Conservation (phyloP, 2,329 filamentous ascomycete genomes). For the Fusarium robinianum region DNA sequence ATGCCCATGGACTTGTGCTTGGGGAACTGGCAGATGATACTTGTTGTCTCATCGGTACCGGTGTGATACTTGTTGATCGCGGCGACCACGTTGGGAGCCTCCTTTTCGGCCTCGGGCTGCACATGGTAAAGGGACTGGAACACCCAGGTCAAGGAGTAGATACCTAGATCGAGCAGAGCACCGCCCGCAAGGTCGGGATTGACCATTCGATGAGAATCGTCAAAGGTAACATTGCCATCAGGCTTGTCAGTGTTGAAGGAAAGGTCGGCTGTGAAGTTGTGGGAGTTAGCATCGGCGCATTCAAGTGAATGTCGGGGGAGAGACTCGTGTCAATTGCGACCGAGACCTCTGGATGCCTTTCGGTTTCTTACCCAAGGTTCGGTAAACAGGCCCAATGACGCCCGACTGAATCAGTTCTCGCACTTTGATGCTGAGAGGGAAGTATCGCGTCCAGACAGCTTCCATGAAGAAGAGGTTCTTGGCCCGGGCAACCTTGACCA, state of each 20-base stretch:
- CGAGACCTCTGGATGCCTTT: no score
- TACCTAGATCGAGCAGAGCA: slow-evolving; percentile 80
- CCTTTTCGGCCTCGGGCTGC: slow-evolving; percentile 68
- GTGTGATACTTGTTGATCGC: slow-evolving; percentile 75
- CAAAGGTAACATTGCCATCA: slow-evolving; percentile 60
- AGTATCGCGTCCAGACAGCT: slow-evolving; percentile 88
- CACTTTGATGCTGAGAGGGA: slow-evolving; percentile 79
- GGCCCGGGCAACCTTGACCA: slow-evolving; percentile 71
- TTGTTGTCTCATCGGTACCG: slow-evolving; percentile 78
- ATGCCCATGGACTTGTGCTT: slow-evolving; percentile 70
- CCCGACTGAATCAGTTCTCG: slow-evolving; percentile 64
- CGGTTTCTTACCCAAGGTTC: slow-evolving; percentile 54
- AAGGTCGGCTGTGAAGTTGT: slow-evolving; percentile 55
- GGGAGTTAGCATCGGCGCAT: slow-evolving; percentile 17
- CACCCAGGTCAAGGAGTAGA: slow-evolving; percentile 89
- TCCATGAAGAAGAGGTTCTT: slow-evolving; percentile 83
- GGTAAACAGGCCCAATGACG: slow-evolving; percentile 63
- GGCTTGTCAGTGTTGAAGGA: slow-evolving; percentile 63
- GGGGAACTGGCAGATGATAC: slow-evolving; percentile 77
- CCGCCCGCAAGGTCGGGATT: slow-evolving; percentile 84
- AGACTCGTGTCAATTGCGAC: no score
- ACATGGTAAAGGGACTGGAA: slow-evolving; percentile 88
- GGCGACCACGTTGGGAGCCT: slow-evolving; percentile 68
- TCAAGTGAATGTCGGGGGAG: no score
- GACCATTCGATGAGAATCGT: slow-evolving; percentile 73